Conservation (phyloP, 768 basidiomycete genomes). For the Mycena sanguinolenta region DNA sequence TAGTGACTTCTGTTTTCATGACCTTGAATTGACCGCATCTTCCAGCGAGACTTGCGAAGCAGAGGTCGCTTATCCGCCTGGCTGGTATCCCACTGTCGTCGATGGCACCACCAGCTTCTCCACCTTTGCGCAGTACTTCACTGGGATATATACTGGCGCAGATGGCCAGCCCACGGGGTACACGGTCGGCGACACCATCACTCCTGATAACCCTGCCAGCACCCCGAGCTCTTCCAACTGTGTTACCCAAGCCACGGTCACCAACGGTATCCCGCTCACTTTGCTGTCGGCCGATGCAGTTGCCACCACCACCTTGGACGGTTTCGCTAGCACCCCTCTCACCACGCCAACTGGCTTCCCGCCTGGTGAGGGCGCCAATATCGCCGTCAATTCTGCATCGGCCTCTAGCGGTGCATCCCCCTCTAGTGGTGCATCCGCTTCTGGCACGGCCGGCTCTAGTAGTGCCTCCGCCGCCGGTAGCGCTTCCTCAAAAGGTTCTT, state of each 20-base stretch:
- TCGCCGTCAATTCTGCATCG: not conserved
- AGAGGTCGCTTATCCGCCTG: slow-evolving; percentile 61
- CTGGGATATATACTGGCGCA: slow-evolving; percentile 50
- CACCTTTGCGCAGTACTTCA: slow-evolving; percentile 59
- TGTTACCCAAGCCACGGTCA: slow-evolving; percentile 50
- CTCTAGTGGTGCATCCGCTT: not conserved
- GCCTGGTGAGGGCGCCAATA: not conserved
- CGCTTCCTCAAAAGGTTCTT: no score
- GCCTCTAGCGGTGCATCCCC: not conserved
- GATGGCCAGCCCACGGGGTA: slow-evolving; percentile 43
- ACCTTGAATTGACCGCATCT: not conserved
- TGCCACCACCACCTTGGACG: slow-evolving; percentile 7
- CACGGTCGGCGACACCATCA: slow-evolving; percentile 56
- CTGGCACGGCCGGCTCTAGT: no score
- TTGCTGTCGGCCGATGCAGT: slow-evolving; percentile 19
- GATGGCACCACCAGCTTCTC: slow-evolving; percentile 55
- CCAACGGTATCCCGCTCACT: slow-evolving; percentile 53
- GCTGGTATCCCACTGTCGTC: slow-evolving; percentile 59
- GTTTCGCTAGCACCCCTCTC: slow-evolving; percentile 18
- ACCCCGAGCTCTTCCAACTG: slow-evolving; percentile 59
- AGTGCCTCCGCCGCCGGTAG: not conserved
- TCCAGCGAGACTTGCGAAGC: slow-evolving; percentile 58
- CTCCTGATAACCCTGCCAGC: slow-evolving; percentile 50
- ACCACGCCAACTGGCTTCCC: not conserved
- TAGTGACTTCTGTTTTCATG: not conserved